These are phyloP conservation scores for Musa troglodytarum DNA, from an alignment of 176 grass and related monocot species.

Conservation along the genomic window DNA sequence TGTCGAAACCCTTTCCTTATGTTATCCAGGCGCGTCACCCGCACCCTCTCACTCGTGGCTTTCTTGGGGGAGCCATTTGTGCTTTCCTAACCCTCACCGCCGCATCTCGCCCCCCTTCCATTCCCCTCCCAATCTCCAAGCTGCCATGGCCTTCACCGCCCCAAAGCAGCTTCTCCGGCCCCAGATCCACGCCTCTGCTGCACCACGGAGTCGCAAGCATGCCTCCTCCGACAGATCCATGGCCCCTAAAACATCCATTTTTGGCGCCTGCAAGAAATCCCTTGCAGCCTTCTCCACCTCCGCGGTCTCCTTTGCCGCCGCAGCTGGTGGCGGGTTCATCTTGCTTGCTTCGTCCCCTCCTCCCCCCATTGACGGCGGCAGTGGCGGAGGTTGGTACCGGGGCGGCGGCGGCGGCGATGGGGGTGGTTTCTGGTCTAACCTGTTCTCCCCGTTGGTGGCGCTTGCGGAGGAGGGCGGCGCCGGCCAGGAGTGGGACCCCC, in stretches of 20 bases:
- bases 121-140: background rate
- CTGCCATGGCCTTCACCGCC: background rate
- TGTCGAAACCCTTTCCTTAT: background rate
- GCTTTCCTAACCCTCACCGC: too few species aligned
- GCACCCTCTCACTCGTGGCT: too few species aligned
- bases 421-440: slow-evolving; percentile 57
- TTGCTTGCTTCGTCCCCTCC: slow-evolving; percentile 27
- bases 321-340: slow-evolving; percentile 40
- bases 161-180: background rate
- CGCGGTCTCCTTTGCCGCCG: slow-evolving; percentile 7
- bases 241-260: background rate
- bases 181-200: background rate
- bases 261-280: background rate
- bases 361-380: slow-evolving; percentile 12
- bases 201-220: background rate
- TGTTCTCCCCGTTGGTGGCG: slow-evolving; percentile 52
- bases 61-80: too few species aligned
- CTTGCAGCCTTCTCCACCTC: background rate
- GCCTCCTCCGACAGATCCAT: background rate
- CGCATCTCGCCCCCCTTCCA: background rate
- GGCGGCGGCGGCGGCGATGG: slow-evolving; percentile 38
- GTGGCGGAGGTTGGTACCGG: slow-evolving; percentile 42
- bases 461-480: slow-evolving; percentile 38
- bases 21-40: too few species aligned
- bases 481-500: slow-evolving; percentile 68